These are phyloP conservation scores for Kodamaea laetipori DNA, from an alignment of 805 yeast species.

Conservation along the genomic window DNA sequence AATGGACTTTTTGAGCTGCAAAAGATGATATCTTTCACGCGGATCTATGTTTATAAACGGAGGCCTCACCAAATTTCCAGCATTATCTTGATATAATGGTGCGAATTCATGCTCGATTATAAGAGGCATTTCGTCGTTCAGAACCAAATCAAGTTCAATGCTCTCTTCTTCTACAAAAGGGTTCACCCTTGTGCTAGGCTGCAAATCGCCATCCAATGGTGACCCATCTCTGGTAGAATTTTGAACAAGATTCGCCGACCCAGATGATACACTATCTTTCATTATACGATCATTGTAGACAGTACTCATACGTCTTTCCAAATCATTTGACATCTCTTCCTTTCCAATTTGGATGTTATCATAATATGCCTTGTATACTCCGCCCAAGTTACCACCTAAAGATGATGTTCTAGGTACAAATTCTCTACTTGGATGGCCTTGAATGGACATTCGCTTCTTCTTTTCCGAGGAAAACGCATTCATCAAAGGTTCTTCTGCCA, in stretches of 20 bases:
- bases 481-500: conserved; percentile 21
- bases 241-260: background rate
- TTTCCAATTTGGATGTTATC: conserved; percentile 20
- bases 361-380: conserved; percentile 23
- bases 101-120: conserved; percentile 36
- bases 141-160: background rate
- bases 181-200: background rate
- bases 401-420: conserved; percentile 32
- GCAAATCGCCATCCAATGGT: conserved; percentile 4
- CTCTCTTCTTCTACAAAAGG: conserved; percentile 9
- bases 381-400: conserved; percentile 16
- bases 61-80: conserved; percentile 44
- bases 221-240: conserved; percentile 7
- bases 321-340: conserved; percentile 25
- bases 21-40: conserved; percentile 42
- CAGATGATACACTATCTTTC: conserved; percentile 16
- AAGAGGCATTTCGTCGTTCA: conserved; percentile 15
- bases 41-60: conserved; percentile 49
- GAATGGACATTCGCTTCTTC: conserved; percentile 31
- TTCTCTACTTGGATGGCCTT: conserved; percentile 18
- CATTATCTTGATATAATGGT: conserved; percentile 36
- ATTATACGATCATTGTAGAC: conserved; percentile 19
- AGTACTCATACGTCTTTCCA: conserved; percentile 33
- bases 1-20: conserved; percentile 41
- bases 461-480: conserved; percentile 29